phyloP scores from a whole-genome alignment of 1,284 basidiomycete species.

The Cutaneotrichosporon spelunceum region DNA sequence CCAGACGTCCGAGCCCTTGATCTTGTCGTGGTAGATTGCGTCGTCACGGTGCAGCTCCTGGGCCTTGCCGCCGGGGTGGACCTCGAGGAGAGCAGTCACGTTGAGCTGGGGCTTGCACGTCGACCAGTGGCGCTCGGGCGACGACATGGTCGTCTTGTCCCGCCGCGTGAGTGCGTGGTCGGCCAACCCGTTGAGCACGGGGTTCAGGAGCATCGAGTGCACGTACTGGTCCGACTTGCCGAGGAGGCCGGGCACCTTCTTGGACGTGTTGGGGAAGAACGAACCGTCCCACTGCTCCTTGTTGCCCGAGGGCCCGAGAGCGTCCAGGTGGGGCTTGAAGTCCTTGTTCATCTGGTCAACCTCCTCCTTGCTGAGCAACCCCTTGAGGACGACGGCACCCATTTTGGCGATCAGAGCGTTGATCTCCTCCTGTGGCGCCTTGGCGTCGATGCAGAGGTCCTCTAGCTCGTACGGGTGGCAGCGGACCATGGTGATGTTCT shows the following conservation, averaged over 20 bases:
- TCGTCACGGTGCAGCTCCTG: slow-evolving; percentile 27
- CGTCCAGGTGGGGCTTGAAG: slow-evolving; percentile 24
- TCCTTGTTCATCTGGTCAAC: slow-evolving; percentile 17
- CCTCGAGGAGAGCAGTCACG: slow-evolving; percentile 23
- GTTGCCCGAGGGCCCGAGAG: slow-evolving; percentile 19
- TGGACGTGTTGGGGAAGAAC: slow-evolving; percentile 23
- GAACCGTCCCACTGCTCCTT: slow-evolving; percentile 24
- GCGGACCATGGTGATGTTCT: slow-evolving; percentile 7
- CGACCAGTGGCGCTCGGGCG: slow-evolving; percentile 22
- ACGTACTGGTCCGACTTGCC: slow-evolving; percentile 20
- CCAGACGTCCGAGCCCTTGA: slow-evolving; percentile 21
- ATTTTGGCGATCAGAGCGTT: slow-evolving; percentile 26
- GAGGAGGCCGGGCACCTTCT: slow-evolving; percentile 23
- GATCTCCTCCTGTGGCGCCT: slow-evolving; percentile 24
- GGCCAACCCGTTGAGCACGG: slow-evolving; percentile 20
- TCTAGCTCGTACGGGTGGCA: slow-evolving; percentile 24
- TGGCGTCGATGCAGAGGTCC: slow-evolving; percentile 23
- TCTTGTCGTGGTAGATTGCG: slow-evolving; percentile 24
- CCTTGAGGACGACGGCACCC: slow-evolving; percentile 25
- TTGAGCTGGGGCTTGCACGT: slow-evolving; percentile 24
- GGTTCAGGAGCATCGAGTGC: slow-evolving; percentile 20
- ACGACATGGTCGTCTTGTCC: slow-evolving; percentile 23
- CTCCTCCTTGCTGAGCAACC: slow-evolving; percentile 17
- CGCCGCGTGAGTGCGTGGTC: slow-evolving; percentile 23
- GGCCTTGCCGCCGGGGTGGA: slow-evolving; percentile 23